phyloP scores from a whole-genome alignment of 306 rosid species.

The Vachellia collinsii region DNA sequence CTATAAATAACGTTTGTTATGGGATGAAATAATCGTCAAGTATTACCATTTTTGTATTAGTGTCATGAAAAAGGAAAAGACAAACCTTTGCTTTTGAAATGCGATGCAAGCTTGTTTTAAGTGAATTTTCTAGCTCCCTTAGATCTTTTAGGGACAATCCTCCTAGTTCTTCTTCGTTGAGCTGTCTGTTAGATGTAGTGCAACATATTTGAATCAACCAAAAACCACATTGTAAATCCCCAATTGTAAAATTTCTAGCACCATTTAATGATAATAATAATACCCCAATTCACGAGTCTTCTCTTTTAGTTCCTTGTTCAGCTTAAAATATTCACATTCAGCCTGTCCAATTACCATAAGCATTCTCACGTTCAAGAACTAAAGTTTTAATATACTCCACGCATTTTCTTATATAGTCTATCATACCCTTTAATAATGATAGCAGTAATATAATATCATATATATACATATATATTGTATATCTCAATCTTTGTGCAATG shows the following conservation, averaged over 20 bases:
- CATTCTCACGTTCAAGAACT: background rate
- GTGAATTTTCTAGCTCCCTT: background rate
- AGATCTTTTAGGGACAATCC: slow-evolving; percentile 3
- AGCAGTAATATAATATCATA: no score
- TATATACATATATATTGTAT: no score
- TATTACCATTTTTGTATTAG: no score
- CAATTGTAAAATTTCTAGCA: no score
- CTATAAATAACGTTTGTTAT: no score
- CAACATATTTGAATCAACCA: background rate
- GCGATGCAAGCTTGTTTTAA: background rate
- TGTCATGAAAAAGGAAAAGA: no score
- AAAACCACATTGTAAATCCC: background rate
- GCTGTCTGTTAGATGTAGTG: background rate
- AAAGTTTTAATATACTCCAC: background rate
- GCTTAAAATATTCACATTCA: background rate
- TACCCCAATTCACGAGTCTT: slow-evolving; percentile 31
- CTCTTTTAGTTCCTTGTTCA: background rate
- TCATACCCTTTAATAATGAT: no score
- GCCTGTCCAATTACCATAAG: background rate
- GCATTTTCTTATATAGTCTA: no score
- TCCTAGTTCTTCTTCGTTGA: slow-evolving; percentile 18
- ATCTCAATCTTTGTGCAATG: no score
- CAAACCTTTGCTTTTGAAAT: slow-evolving; percentile 18
- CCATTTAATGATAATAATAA: background rate
- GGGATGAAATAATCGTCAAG: no score